A percentile compares a stretch with the other conserved stretches of the same genome.
These are phyloP conservation scores for Aspergillus homomorphus DNA, from an alignment of 495 filamentous ascomycete species.

Conservation along the genomic window DNA sequence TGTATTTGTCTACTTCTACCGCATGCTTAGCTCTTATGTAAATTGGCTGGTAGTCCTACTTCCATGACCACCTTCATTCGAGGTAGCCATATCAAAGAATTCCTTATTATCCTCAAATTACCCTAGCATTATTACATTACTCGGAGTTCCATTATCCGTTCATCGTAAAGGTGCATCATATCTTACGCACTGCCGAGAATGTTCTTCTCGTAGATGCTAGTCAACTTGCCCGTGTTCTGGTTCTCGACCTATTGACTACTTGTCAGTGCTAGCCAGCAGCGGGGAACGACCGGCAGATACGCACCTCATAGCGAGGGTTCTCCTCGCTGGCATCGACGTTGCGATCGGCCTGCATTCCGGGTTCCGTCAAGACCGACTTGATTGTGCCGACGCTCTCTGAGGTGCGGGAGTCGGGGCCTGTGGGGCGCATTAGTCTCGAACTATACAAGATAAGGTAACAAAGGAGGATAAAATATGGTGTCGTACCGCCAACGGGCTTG, in stretches of 20 bases:
- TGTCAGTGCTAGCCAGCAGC: too few species aligned
- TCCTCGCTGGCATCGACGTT: constrained; percentile 18
- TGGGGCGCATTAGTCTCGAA: not conserved
- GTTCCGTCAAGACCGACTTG: constrained; percentile 17
- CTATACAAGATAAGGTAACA: not conserved
- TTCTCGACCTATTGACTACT: constrained; percentile 22
- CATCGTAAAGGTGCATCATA: not conserved
- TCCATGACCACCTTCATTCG: too few species aligned
- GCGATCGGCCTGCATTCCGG: constrained; percentile 19
- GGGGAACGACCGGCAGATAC: not conserved
- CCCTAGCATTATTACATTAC: not conserved
- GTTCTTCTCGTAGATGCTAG: constrained; percentile 20
- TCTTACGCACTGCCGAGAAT: constrained; percentile 18
- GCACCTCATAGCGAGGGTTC: constrained; percentile 21
- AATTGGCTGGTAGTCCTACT: too few species aligned
- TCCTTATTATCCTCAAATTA: too few species aligned
- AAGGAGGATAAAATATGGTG: not conserved
- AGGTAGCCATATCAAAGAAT: too few species aligned
- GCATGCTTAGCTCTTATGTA: too few species aligned
- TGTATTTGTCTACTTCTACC: too few species aligned
- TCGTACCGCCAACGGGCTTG: constrained; percentile 23
- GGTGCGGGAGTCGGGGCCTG: constrained; percentile 20
- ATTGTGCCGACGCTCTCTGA: constrained; percentile 21
- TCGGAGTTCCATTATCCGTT: not conserved
- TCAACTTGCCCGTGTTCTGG: constrained; percentile 17